These are phyloP conservation scores for Lachancea quebecensis DNA, from an alignment of 805 yeast species.

Conservation along the genomic window DNA sequence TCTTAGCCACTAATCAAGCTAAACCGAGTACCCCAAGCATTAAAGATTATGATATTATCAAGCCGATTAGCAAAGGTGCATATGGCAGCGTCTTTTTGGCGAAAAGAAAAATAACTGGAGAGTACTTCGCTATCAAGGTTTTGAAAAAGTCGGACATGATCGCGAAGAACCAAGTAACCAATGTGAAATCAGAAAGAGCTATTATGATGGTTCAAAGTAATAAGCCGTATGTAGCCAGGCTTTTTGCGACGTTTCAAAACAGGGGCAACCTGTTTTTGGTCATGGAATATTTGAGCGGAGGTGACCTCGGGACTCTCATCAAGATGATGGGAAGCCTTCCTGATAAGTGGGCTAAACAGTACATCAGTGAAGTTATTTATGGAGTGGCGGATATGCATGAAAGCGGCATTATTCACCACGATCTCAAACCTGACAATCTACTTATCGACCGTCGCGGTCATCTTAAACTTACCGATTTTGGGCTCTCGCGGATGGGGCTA, in stretches of 20 bases:
- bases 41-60: slow-evolving; percentile 79
- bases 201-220: slow-evolving; percentile 97
- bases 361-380: slow-evolving; percentile 82
- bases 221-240: slow-evolving; percentile 85
- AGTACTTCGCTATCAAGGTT: slow-evolving; percentile 90
- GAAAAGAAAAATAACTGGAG: slow-evolving; percentile 78
- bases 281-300: slow-evolving; percentile 95
- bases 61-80: slow-evolving; percentile 95
- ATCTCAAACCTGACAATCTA: slow-evolving; percentile 89
- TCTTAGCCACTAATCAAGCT: slow-evolving; percentile 56
- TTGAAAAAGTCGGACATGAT: slow-evolving; percentile 92
- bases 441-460: slow-evolving; percentile 85
- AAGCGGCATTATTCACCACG: slow-evolving; percentile 89
- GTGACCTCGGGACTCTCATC: slow-evolving; percentile 84
- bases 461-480: slow-evolving; percentile 90
- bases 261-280: slow-evolving; percentile 81
- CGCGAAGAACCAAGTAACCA: slow-evolving; percentile 91
- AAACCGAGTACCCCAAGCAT: slow-evolving; percentile 62
- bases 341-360: slow-evolving; percentile 77
- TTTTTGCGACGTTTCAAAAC: slow-evolving; percentile 84
- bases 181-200: slow-evolving; percentile 91
- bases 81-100: slow-evolving; percentile 93
- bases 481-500: slow-evolving; percentile 83
- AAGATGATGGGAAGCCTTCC: slow-evolving; percentile 79
- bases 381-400: slow-evolving; percentile 87